These are phyloP conservation scores for Chlamydomonas eustigma DNA, from an alignment of 139 green algal species.

Conservation along the genomic window DNA sequence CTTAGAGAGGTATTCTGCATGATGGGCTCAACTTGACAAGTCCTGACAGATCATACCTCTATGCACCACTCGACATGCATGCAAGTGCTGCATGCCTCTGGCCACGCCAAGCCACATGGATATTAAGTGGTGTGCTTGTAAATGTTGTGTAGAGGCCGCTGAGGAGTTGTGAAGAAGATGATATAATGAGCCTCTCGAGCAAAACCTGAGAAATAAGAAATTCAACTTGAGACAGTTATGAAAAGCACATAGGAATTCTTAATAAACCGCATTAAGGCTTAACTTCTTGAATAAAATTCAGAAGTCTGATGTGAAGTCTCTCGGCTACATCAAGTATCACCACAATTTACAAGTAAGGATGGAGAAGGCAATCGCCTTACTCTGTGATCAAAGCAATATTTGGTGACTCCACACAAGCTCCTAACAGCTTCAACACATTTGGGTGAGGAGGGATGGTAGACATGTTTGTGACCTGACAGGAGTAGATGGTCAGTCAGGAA, in stretches of 20 bases:
- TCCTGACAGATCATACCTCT: not conserved
- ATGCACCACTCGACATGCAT: constrained; percentile 31
- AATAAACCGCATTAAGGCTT: too few relatives aligned
- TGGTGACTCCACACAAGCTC: constrained; percentile 38
- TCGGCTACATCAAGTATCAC: too few relatives aligned
- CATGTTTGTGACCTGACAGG: constrained; percentile 35
- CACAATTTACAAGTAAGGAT: too few relatives aligned
- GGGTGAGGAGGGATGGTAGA: constrained; percentile 44
- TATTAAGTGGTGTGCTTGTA: constrained; percentile 40
- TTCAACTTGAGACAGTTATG: not conserved
- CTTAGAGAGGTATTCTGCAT: too few relatives aligned
- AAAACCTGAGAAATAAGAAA: not conserved
- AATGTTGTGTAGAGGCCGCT: not conserved
- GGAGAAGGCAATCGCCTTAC: too few relatives aligned
- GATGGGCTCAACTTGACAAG: too few relatives aligned
- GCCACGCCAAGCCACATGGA: constrained; percentile 51
- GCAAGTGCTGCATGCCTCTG: constrained; percentile 58
- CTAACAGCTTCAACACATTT: constrained; percentile 53
- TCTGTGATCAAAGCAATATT: constrained; percentile 52
- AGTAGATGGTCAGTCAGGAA: too few relatives aligned
- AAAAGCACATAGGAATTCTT: too few relatives aligned
- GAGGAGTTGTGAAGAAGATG: constrained; percentile 42
- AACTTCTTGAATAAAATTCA: too few relatives aligned
- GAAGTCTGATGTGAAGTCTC: too few relatives aligned
- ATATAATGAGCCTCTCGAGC: constrained; percentile 48